These are phyloP conservation scores for Sporothrix schenckii DNA, from an alignment of 2,329 filamentous ascomycete species.

Conservation along the genomic window DNA sequence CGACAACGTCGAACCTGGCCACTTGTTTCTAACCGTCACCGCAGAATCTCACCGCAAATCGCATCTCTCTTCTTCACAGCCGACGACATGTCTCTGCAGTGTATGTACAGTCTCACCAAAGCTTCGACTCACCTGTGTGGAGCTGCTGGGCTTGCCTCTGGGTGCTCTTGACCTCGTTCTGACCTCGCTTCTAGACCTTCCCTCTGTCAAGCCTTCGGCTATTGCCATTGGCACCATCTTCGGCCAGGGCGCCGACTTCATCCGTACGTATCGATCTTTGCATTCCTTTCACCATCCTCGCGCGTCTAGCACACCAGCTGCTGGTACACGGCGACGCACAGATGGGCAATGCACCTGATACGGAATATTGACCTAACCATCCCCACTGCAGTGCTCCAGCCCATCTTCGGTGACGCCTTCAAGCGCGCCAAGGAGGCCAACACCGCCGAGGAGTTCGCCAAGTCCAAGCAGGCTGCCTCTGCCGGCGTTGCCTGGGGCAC, in stretches of 20 bases:
- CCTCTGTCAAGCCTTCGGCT: slow-evolving; percentile 92
- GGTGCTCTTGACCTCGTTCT: neutral
- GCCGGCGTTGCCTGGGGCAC: slow-evolving; percentile 89
- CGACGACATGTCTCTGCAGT: slow-evolving; percentile 63
- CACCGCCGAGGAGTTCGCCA: slow-evolving; percentile 94
- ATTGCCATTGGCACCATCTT: slow-evolving; percentile 95
- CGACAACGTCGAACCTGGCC: neutral
- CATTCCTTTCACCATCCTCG: neutral
- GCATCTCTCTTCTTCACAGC: neutral
- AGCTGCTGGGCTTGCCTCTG: neutral
- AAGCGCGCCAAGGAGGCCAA: slow-evolving; percentile 87
- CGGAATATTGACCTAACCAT: neutral
- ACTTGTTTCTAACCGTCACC: slow-evolving; percentile 10
- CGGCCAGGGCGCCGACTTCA: slow-evolving; percentile 89
- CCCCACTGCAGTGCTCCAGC: slow-evolving; percentile 65
- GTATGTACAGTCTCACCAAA: slow-evolving; percentile 47
- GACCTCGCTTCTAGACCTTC: slow-evolving; percentile 53
- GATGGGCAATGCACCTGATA: neutral
- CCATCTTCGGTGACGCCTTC: slow-evolving; percentile 93
- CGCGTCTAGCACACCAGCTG: no score
- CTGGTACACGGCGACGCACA: no score
- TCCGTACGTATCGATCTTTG: slow-evolving; percentile 46
- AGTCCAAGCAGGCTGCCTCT: slow-evolving; percentile 86
- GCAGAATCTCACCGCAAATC: slow-evolving; percentile 2
- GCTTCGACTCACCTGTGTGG: neutral